Conservation (phyloP, 768 basidiomycete genomes). For the Suillus cothurnatus region DNA sequence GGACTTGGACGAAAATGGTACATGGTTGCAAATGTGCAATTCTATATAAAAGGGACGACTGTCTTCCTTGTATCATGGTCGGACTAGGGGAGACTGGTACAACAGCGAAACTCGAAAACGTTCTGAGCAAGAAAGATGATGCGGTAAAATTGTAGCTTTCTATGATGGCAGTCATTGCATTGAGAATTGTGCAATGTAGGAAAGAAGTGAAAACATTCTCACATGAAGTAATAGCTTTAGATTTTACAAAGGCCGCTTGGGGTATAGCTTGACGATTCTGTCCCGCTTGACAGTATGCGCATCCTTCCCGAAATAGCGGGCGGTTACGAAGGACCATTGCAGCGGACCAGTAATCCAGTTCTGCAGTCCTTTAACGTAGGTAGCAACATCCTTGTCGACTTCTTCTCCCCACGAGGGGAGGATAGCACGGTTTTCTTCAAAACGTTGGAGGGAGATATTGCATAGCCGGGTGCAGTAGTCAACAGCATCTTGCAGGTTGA, state of each 20-base stretch:
- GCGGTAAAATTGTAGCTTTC: background rate
- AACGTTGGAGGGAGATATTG: conserved; percentile 53
- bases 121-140: background rate
- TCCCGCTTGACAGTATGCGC: conserved; percentile 40
- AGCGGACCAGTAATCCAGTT: conserved; percentile 74
- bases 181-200: background rate
- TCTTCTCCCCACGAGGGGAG: conserved; percentile 55
- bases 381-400: conserved; percentile 56
- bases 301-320: conserved; percentile 66
- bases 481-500: conserved; percentile 61
- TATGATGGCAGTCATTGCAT: background rate
- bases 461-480: conserved; percentile 67
- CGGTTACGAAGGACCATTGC: conserved; percentile 58
- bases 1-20: background rate
- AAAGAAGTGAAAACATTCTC: background rate
- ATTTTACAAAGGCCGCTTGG: conserved; percentile 31
- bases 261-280: conserved; percentile 55
- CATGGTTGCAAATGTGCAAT: background rate
- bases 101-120: background rate
- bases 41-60: no score
- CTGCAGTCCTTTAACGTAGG: conserved; percentile 62
- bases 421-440: conserved; percentile 28
- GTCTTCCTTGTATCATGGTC: no score
- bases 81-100: no score
- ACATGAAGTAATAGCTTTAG: conserved; percentile 4